Evolutionary conservation across 148 eudicot genomes (phyloP), one percentile per base, ranked within the genome.

Genomic region (Rhododendron ovatum): DNA sequence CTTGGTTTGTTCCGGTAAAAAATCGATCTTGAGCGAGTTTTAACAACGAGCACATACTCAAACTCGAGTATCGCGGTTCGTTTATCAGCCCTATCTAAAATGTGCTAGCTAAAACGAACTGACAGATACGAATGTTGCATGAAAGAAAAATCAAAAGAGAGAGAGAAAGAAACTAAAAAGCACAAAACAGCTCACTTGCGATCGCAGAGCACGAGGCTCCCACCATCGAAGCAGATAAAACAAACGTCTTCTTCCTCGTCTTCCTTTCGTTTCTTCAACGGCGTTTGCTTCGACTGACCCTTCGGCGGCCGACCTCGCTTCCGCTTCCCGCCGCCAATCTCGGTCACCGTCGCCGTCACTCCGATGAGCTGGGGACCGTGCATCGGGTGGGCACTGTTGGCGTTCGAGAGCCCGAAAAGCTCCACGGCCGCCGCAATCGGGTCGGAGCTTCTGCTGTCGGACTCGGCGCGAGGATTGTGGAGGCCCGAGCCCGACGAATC

Each of bases 241-340:
- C 98, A 96, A 18, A 96, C 98, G 91, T 96, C 98, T 55, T 96
- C 98, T 17, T 93, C 98, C 71, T 96, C 98, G 35, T 96, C 98
- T 28, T 93, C 98, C 84, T 89, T 90, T 86, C 74, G 86, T 82
- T 53, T 87, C 51, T 41, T 82, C 35, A 24, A 1, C 84, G 92
- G 83, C 63, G 85, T 73, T 75, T 91, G 59, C 24, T 86, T 86
- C 13, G 89, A 88, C 45, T 69, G 89, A 30, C 87, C 90, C 77
- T 82, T 91, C 35, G 95, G 94, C 73, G 95, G 97, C 53, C 98
- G 88, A 0, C 98, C 98, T 43, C 98, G 92, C 90, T 90, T 94
- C 89, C 84, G 81, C 90, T 89, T 91, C 61, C 81, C 89, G 33
- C 89, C 50, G 45, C 69, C 48, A 24, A 81, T 71, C 63, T 83